Base-by-base conservation (phyloP, 2,329 filamentous ascomycete genomes). In the Passalora sequoiae region DNA sequence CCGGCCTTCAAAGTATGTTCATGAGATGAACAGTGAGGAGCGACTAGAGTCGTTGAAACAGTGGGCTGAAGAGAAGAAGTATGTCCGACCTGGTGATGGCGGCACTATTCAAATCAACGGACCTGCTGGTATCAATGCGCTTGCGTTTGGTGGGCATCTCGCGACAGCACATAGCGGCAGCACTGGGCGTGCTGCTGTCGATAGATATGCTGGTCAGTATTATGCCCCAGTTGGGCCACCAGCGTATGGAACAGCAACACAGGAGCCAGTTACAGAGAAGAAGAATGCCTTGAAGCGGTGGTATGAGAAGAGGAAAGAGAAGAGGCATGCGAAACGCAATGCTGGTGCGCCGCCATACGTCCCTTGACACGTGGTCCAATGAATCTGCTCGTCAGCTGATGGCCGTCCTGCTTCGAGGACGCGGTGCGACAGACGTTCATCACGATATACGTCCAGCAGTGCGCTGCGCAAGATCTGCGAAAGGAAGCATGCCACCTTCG, bases 61-160 rank as follows among this genome's bases (percentile, higher is more conserved):
- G 12, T 56, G 46, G 40, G 55, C 51, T 7, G 55, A 57, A 38
- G 49, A 49, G 43, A 54, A 56, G 47, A 54, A 53, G 39, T 54
- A 48, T 33, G 46, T 56, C 9, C 44, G 21, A 8, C 53, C 53
- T 16, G 53, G 51, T 17, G 47, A 54, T 29, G 44, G 43, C n/a
- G 54, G 52, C 7, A 57, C 54, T 3, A 29, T 57, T 4, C 35
- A 43, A 8, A 36, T 33, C 8, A 25, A 30, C 6, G 44, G 37
- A 4, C 22, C 31, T 13, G 42, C 43, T 19, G 49, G 45, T n/a
- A 45, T 47, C 29, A 38, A 40, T 10, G 35, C 51, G 12, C 28
- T 54, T 12, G 51, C 41, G 22, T 38, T 44, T 31, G 51, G 50
- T 10, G 46, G 46, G 5, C 42, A 43, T 8, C 38, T 50, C 40